phyloP scores from a whole-genome alignment of 768 basidiomycete genomes.

The Podaxis carcinomalis region DNA sequence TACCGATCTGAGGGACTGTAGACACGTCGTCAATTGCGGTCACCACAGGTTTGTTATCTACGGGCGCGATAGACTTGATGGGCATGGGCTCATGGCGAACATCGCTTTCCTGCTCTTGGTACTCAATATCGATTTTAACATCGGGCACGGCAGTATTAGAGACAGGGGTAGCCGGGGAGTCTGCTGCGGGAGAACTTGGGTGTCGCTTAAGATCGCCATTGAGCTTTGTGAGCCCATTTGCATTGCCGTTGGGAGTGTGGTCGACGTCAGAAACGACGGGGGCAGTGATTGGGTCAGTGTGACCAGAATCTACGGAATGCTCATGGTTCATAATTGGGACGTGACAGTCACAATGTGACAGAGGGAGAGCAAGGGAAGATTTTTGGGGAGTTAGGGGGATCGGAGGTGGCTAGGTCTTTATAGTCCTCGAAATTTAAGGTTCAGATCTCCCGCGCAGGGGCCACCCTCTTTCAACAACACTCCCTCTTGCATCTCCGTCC shows the following conservation, averaged over 20 bases:
- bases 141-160: constrained; percentile 43
- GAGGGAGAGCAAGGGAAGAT: constrained; percentile 54
- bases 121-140: constrained; percentile 62
- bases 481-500: constrained; percentile 20
- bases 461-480: constrained; percentile 42
- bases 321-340: constrained; percentile 64
- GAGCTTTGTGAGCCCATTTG: constrained; percentile 28
- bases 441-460: constrained; percentile 79
- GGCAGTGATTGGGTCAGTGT: constrained; percentile 36
- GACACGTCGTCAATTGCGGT: constrained; percentile 33
- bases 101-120: constrained; percentile 62
- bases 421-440: constrained; percentile 79
- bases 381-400: constrained; percentile 75
- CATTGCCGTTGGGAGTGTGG: constrained; percentile 32
- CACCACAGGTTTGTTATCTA: constrained; percentile 21
- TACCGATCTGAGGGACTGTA: constrained; percentile 38
- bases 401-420: constrained; percentile 72
- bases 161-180: constrained; percentile 61
- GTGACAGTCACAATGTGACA: constrained; percentile 77
- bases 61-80: constrained; percentile 39
- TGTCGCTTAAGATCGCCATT: constrained; percentile 28
- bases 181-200: constrained; percentile 37
- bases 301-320: constrained; percentile 31
- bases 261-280: constrained; percentile 27
- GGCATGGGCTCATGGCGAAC: constrained; percentile 57